Evolutionary conservation across 192 early-diverging fungal genomes (phyloP).

Genomic region (Umbelopsis ramanniana): DNA sequence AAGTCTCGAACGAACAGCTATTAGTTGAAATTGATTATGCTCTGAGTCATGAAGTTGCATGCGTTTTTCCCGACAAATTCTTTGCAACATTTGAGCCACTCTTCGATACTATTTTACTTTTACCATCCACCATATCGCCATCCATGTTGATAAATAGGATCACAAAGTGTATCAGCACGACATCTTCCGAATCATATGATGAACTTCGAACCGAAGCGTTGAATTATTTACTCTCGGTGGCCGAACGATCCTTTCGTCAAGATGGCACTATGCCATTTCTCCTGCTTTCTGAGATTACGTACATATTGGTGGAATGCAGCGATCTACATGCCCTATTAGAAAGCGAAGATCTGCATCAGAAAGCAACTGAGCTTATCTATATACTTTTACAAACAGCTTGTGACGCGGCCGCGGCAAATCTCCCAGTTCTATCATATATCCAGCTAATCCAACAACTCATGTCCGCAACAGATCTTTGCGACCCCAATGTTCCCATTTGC

Average conservation of each 20-base stretch:
- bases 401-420: background rate
- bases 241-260: slow-evolving; percentile 26
- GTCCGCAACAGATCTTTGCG: slow-evolving; percentile 11
- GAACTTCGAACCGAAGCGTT: slow-evolving; percentile 2
- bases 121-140: slow-evolving; percentile 5
- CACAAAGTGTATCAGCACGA: background rate
- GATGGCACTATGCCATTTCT: background rate
- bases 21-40: slow-evolving; percentile 14
- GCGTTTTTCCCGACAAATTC: background rate
- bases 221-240: slow-evolving; percentile 18
- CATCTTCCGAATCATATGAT: slow-evolving; percentile 3
- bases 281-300: slow-evolving; percentile 16
- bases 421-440: slow-evolving; percentile 18
- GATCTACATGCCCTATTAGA: slow-evolving; percentile 20
- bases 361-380: slow-evolving; percentile 26
- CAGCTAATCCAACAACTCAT: slow-evolving; percentile 5
- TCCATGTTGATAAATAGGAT: slow-evolving; percentile 24
- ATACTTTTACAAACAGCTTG: slow-evolving; percentile 20
- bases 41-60: background rate
- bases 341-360: background rate
- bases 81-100: slow-evolving; percentile 12
- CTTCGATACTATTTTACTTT: slow-evolving; percentile 23
- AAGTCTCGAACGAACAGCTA: background rate
- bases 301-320: slow-evolving; percentile 13
- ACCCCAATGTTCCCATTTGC: background rate